Evolutionary conservation across 345 rosid species (phyloP), one percentile per base, ranked within the genome.

Genomic region (Erucastrum elatum): DNA sequence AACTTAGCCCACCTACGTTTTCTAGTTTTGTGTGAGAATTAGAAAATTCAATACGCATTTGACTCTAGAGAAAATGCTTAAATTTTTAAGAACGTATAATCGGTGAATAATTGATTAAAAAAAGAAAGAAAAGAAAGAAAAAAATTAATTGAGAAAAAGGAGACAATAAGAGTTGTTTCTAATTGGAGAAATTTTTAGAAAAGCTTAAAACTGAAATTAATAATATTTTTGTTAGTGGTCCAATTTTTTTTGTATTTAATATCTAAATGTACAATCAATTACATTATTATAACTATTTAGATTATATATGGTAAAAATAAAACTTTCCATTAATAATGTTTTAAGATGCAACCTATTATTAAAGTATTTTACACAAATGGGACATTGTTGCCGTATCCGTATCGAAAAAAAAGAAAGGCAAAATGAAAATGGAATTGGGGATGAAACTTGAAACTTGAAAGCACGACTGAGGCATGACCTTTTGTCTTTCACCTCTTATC

Each of bases 391-490:
- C 9, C 17, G 8, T 71, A 65, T 33, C 58, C 17, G 65, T 66
- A 60, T 66, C 77, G 49, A 33, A 72, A 63, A 61, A 61, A 8
- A 63, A 33, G 8, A 5, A 13, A 46, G 55, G 55, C 55, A 46
- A 46, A 51, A 51, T 4, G 56, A 51, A 66, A 60, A 72, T 27
- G 67, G 15, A 63, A 64, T 64, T 29, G 66, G 27, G 61, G 2
- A 15, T 56, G 71, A 35, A 71, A 35, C 56, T 37, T 56, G 71
- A 35, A 71, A 35, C 56, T 37, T 71, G 64, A 26, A 74, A 68
- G 82, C 82, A 79, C 78, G 82, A 79, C 59, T 63, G 60, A 30
- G 70, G 78, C 75, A 79, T 74, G 75, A 79, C 75, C 37, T 60
- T 74, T 68, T 51, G 82, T 79, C 74, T 29, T 74, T 41, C 1